Base-by-base conservation (phyloP, 2,329 filamentous ascomycete genomes). In the Alternaria tenuissima region DNA sequence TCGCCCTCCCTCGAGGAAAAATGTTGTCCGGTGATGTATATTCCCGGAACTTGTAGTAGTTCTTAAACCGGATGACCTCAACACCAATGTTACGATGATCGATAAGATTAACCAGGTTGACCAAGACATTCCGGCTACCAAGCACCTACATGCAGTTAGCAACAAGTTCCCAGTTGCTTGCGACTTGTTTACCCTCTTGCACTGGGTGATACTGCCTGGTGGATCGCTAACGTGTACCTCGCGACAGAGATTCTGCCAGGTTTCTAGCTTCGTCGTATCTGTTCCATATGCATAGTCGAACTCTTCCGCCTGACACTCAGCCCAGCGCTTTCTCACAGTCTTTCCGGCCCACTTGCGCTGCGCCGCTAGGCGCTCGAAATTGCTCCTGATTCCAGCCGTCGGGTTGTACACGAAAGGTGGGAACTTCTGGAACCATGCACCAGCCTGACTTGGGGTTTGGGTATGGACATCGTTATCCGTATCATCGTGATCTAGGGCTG, bases 21-120 rank as follows among this genome's bases (percentile, higher is more conserved):
- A 43, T 44, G 1, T 48, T 55, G 2, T 41, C 39, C 14, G 43
- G 42, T 16, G 18, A 43, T 9, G 68, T 69, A 36, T 65, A 69
- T 6, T 30, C 26, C n/a, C 16, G 26, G 26, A 69, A 69, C 9
- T 43, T 43, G 8, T n/a, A 18, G 26, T 52, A 61, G 22, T 22
- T 64, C 24, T 51, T 44, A 47, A 71, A 69, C 6, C 59, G 61
- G 24, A 61, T 65, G 28, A 71, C 62, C 2, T 47, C 44, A 4
- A 59, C 54, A 0, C 61, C 60, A 9, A 48, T 58, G 36, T 63
- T 59, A 16, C 63, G 63, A 41, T 67, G 67, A 41, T 70, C 64
- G 24, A 71, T 62, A 11, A 71, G 43, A 48, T 71, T 68, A 7
- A 66, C 59, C n/a, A 71, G 39, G 24, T 71, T 71, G 52, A 71